A percentile compares a stretch with the other conserved stretches of the same genome.
These are phyloP conservation scores for Tetracladium setigerum DNA, from an alignment of 495 filamentous ascomycete genomes.

Conservation along the genomic window DNA sequence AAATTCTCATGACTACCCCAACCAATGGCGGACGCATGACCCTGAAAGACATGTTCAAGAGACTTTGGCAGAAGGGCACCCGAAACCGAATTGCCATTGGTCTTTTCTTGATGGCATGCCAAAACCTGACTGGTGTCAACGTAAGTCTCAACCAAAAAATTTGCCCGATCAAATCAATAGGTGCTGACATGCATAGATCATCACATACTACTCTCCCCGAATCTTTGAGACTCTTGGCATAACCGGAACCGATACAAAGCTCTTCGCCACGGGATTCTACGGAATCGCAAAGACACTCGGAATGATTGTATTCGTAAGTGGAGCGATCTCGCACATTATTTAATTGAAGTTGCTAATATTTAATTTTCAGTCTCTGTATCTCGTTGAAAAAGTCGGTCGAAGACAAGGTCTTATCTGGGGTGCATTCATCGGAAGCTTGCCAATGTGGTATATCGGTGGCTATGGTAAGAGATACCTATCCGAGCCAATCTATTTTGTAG, in stretches of 20 bases:
- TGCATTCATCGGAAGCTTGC: slow-evolving; percentile 29
- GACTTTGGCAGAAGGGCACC: slow-evolving; percentile 16
- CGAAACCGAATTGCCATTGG: slow-evolving; percentile 25
- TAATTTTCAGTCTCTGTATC: slow-evolving; percentile 12
- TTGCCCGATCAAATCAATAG: too few species aligned
- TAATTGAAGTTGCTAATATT: too few species aligned
- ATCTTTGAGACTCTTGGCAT: slow-evolving; percentile 38
- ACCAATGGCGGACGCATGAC: neutral
- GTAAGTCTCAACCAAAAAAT: slow-evolving; percentile 8
- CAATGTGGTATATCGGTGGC: slow-evolving; percentile 10
- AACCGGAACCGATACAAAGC: slow-evolving; percentile 30
- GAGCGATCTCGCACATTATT: too few species aligned
- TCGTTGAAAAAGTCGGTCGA: slow-evolving; percentile 32
- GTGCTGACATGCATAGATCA: slow-evolving; percentile 18
- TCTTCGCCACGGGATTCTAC: slow-evolving; percentile 44
- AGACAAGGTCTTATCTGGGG: slow-evolving; percentile 29
- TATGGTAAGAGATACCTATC: neutral
- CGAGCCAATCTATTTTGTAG: too few species aligned
- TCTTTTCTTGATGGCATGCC: slow-evolving; percentile 22
- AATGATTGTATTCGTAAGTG: neutral
- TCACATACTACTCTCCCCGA: slow-evolving; percentile 40
- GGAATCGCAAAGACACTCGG: slow-evolving; percentile 35
- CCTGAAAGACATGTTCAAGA: slow-evolving; percentile 12
- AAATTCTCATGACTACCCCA: slow-evolving; percentile 15
- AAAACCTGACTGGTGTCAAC: slow-evolving; percentile 27